Evolutionary conservation across 2,329 filamentous ascomycete species (phyloP).

Genomic region (Pseudogymnoascus sp.): DNA sequence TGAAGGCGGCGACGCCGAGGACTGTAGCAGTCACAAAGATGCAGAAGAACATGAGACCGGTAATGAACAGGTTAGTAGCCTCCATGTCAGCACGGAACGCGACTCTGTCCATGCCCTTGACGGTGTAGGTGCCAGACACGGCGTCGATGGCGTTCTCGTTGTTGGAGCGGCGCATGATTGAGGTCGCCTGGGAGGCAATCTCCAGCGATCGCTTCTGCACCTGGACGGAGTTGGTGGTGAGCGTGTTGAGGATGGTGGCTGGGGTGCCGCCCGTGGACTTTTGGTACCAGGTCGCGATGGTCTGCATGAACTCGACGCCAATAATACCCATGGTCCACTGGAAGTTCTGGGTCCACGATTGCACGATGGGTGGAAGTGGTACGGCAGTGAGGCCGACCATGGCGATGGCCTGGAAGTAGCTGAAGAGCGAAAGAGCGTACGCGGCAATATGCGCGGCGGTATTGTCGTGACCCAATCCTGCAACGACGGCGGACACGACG

Average conservation of each 20-base stretch:
- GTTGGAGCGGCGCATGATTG: slow-evolving; percentile 34
- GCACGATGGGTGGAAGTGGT: slow-evolving; percentile 75
- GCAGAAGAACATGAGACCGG: slow-evolving; percentile 81
- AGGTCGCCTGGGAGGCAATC: slow-evolving; percentile 26
- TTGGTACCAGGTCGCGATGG: slow-evolving; percentile 91
- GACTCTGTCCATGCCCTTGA: slow-evolving; percentile 81
- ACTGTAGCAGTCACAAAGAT: slow-evolving; percentile 72
- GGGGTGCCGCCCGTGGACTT: slow-evolving; percentile 83
- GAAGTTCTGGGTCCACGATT: slow-evolving; percentile 94
- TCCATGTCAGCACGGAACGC: slow-evolving; percentile 82
- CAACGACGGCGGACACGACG: slow-evolving; percentile 78
- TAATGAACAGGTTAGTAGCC: slow-evolving; percentile 87
- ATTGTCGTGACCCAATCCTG: slow-evolving; percentile 85
- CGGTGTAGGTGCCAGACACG: slow-evolving; percentile 49
- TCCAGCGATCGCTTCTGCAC: slow-evolving; percentile 49
- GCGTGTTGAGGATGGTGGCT: slow-evolving; percentile 66
- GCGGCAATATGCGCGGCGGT: slow-evolving; percentile 90
- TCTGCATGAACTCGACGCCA: slow-evolving; percentile 75
- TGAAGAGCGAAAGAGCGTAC: slow-evolving; percentile 87
- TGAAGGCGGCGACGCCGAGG: slow-evolving; percentile 68
- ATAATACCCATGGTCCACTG: slow-evolving; percentile 98
- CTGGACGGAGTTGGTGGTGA: slow-evolving; percentile 72
- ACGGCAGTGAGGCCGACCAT: slow-evolving; percentile 82
- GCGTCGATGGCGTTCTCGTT: slow-evolving; percentile 50
- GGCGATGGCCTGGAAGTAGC: slow-evolving; percentile 90